Evolutionary conservation across 78 protist species (phyloP).

Genomic region (Dictyostelium citrinum): DNA sequence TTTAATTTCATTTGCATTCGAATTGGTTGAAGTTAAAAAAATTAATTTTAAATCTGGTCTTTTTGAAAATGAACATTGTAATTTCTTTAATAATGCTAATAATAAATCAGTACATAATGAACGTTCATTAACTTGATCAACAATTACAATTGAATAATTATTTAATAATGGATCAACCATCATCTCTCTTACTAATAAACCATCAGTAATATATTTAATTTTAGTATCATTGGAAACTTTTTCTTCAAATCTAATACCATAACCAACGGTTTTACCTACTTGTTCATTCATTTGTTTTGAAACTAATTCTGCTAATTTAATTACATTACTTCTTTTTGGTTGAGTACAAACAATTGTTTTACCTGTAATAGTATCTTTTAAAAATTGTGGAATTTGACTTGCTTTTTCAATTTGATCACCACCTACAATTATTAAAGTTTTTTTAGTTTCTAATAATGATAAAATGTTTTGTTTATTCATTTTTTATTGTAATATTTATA

Average conservation of each 20-base stretch:
- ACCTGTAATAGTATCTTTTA: conserved; percentile 83
- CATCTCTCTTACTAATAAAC: conserved; percentile 93
- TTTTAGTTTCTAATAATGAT: conserved; percentile 53
- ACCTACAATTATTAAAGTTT: conserved; percentile 74
- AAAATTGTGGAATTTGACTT: conserved; percentile 83
- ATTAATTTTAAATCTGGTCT: conserved; percentile 87
- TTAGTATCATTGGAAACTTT: conserved; percentile 34
- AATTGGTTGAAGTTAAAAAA: conserved; percentile 91
- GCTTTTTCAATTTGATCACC: conserved; percentile 76
- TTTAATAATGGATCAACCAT: conserved; percentile 87
- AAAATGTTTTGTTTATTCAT: conserved; percentile 6
- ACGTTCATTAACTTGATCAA: conserved; percentile 98
- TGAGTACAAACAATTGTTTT: conserved; percentile 85
- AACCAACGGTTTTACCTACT: conserved; percentile 85
- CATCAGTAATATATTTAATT: conserved; percentile 96
- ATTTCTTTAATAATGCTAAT: conserved; percentile 83
- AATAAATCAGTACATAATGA: conserved; percentile 81
- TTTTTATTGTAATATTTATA: no score
- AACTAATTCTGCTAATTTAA: conserved; percentile 86
- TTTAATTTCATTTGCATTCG: conserved; percentile 83
- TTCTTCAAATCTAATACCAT: conserved; percentile 85
- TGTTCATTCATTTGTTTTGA: conserved; percentile 86
- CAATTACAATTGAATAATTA: conserved; percentile 85
- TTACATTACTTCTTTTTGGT: conserved; percentile 91
- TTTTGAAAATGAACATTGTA: neutral